Percentiles rank a stretch among this genome's conserved stretches.
Conservation (phyloP, 345 rosid genomes). For the Moringa oleifera region DNA sequence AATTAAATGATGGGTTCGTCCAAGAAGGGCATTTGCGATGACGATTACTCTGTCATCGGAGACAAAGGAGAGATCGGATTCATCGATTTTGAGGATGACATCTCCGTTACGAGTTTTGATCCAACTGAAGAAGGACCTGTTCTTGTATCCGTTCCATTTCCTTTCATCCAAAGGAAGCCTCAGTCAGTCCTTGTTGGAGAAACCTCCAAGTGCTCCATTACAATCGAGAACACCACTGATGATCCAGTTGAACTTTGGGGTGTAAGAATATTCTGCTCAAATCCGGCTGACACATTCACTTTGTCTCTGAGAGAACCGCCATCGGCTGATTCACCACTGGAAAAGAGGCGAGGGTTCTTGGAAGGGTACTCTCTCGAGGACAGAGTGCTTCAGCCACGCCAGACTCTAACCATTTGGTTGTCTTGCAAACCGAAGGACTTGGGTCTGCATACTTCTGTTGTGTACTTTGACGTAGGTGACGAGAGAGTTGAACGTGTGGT, state of each 20-base stretch:
- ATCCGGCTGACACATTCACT: conserved; percentile 30
- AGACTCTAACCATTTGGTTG: conserved; percentile 50
- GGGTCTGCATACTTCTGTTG: conserved; percentile 45
- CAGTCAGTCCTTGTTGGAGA: conserved; percentile 36
- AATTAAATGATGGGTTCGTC: conserved; percentile 14
- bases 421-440: conserved; percentile 54
- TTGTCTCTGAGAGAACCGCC: conserved; percentile 58
- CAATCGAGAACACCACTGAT: conserved; percentile 28
- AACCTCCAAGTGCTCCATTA: conserved; percentile 32
- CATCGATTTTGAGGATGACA: conserved; percentile 42
- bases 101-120: conserved; percentile 30
- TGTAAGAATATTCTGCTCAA: conserved; percentile 36
- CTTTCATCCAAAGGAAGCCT: conserved; percentile 36
- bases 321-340: conserved; percentile 12
- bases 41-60: conserved; percentile 36
- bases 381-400: conserved; percentile 40
- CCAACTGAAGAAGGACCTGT: conserved; percentile 35
- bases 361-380: conserved; percentile 39
- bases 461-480: conserved; percentile 40
- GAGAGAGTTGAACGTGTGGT: conserved; percentile 46
- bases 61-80: conserved; percentile 49
- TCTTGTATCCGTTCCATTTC: conserved; percentile 44
- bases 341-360: conserved; percentile 22
- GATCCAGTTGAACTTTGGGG: conserved; percentile 48
- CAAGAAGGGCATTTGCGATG: conserved; percentile 23